Evolutionary conservation across 2,329 filamentous ascomycete species (phyloP).

Genomic region (Fusarium humuli): DNA sequence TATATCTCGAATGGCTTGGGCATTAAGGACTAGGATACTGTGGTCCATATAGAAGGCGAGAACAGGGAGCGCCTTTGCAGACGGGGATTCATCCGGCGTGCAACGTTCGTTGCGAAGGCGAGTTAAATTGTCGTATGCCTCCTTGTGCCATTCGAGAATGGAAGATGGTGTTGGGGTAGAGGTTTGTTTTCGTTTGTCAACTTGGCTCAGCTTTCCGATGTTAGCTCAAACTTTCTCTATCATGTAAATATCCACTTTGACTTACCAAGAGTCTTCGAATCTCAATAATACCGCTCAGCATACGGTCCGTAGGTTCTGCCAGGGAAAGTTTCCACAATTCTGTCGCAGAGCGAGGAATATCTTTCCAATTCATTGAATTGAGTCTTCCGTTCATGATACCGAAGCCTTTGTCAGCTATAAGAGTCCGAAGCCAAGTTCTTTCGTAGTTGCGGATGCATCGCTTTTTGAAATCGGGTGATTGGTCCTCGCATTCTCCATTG

Average conservation of each 20-base stretch:
- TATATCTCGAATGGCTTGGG: slow-evolving; percentile 5
- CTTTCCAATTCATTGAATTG: slow-evolving; percentile 16
- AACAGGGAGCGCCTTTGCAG: slow-evolving; percentile 2
- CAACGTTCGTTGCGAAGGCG: slow-evolving; percentile 9
- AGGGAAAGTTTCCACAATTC: slow-evolving; percentile 18
- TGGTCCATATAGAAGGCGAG: slow-evolving; percentile 17
- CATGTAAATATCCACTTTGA: fast-evolving
- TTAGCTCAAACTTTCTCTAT: fast-evolving
- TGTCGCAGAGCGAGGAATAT: background rate
- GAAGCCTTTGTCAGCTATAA: slow-evolving; percentile 15
- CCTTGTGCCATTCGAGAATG: slow-evolving; percentile 17
- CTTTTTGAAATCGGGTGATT: background rate
- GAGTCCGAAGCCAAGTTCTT: slow-evolving; percentile 11
- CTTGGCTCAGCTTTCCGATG: background rate
- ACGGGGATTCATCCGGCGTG: background rate
- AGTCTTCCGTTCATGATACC: slow-evolving; percentile 12
- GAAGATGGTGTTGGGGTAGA: background rate
- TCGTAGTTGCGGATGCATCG: slow-evolving; percentile 16
- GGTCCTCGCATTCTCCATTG: background rate
- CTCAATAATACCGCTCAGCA: slow-evolving; percentile 13
- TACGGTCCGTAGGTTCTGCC: slow-evolving; percentile 12
- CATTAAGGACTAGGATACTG: slow-evolving; percentile 3
- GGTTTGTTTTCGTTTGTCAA: slow-evolving; percentile 10
- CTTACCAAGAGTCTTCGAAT: slow-evolving; percentile 11
- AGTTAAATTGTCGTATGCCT: background rate